Base-by-base conservation (phyloP, 768 basidiomycete species). In the Megacollybia marginata region DNA sequence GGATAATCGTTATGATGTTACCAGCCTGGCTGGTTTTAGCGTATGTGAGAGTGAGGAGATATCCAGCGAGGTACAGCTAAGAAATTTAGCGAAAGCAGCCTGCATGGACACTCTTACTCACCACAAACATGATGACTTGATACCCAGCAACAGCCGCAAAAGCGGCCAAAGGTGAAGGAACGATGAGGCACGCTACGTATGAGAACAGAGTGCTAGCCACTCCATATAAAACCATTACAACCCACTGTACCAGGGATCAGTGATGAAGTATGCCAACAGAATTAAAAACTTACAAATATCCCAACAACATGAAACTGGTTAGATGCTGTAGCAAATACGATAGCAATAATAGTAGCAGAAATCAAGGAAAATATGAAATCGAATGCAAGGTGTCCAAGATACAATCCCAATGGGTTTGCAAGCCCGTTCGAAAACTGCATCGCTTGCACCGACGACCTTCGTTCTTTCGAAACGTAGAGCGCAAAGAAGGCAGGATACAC, bases 401-500 rank as follows among this genome's bases (percentile, higher is more conserved):
- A 88, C 42, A 90, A 67, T 2, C 83, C 85, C 44, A 80, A 62
- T 16, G 85, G 81, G 56, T 88, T 71, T 1, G 80, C 73, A 23
- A 89, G 63, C 1, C 88, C 88, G 60, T 90, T 88, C 33, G 83
- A 85, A 33, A 85, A 68, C 58, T 90, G 88, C 84, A 90, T 91
- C 2, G 87, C 83, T 60, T 89, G 85, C 0, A 90, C 84, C 2
- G 80, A 79, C 1, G 82, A 78, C 2, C 79, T 74, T 9, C 85
- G 77, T 59, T 91, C 88, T 52, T 73, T 74, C 0, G 85, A 80
- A 4, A 88, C 85, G 61, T 91, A 91, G 12, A 91, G 62, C 9
- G 85, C 75, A 55, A 80, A 88, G 67, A 91, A 91, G 3, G 88
- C 88, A n/a, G 88, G 85, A 58, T 77, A 90, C 1, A 87, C 81